phyloP scores from a whole-genome alignment of 768 basidiomycete genomes.

The Harrya chromipes region DNA sequence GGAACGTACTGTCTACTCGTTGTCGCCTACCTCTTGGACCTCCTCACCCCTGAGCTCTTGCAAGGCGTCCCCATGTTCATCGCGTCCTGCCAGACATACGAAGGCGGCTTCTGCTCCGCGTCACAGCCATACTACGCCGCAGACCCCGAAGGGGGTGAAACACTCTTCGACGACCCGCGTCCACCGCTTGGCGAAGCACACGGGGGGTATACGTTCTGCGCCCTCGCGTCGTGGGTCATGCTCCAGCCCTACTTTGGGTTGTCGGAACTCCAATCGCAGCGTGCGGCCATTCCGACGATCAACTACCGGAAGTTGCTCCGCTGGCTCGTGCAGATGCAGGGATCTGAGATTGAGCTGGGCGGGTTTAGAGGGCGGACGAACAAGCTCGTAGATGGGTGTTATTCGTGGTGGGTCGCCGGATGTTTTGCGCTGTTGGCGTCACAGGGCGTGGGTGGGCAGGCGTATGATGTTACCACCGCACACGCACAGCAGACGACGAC shows the following conservation, averaged over 20 bases:
- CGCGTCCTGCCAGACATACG: conserved; percentile 92
- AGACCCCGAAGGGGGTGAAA: conserved; percentile 5
- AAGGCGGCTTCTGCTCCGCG: conserved; percentile 88
- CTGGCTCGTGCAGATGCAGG: conserved; percentile 89
- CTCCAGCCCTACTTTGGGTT: conserved; percentile 53
- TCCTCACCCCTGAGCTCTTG: conserved; percentile 87
- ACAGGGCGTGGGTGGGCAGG: conserved; percentile 37
- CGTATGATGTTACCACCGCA: background rate
- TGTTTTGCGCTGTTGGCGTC: conserved; percentile 76
- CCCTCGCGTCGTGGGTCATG: conserved; percentile 80
- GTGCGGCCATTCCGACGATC: conserved; percentile 37
- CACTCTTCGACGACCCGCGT: conserved; percentile 45
- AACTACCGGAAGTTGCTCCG: conserved; percentile 61
- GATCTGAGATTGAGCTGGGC: conserved; percentile 75
- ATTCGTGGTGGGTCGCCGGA: conserved; percentile 99
- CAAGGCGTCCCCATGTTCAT: conserved; percentile 75
- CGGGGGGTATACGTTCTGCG: conserved; percentile 96
- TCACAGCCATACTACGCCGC: conserved; percentile 64
- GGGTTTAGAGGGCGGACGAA: conserved; percentile 94
- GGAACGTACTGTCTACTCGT: conserved; percentile 92
- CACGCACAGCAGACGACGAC: conserved; percentile 11
- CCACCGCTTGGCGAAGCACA: conserved; percentile 94
- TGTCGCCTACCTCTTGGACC: conserved; percentile 75
- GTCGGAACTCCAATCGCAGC: too few relatives aligned
- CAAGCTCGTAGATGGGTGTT: conserved; percentile 99